Conservation (phyloP, 2,329 filamentous ascomycete genomes). For the Colletotrichum endophyticum region DNA sequence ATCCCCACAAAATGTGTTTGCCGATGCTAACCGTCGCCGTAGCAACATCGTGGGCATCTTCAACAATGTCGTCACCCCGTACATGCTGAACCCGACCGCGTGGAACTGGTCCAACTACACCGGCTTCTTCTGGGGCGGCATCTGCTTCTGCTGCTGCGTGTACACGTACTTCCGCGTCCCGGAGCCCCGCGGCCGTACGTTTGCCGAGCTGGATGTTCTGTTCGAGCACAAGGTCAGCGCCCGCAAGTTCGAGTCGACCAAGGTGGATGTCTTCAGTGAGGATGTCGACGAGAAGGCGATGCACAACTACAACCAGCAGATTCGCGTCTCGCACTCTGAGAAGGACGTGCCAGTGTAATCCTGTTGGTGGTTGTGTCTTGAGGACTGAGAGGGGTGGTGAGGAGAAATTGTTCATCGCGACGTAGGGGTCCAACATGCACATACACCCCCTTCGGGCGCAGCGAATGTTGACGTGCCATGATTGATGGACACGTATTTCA, state of each 20-base stretch:
- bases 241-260: slow-evolving; percentile 70
- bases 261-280: slow-evolving; percentile 62
- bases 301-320: slow-evolving; percentile 51
- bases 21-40: slow-evolving; percentile 7
- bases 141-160: slow-evolving; percentile 80
- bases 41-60: slow-evolving; percentile 83
- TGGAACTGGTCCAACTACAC: slow-evolving; percentile 91
- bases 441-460: not conserved
- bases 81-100: slow-evolving; percentile 87
- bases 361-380: not conserved
- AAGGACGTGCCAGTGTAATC: slow-evolving; percentile 13
- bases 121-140: slow-evolving; percentile 87
- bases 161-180: slow-evolving; percentile 85
- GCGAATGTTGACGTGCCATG: not conserved
- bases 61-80: slow-evolving; percentile 82
- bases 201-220: slow-evolving; percentile 84
- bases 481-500: not conserved
- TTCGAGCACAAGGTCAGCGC: slow-evolving; percentile 78
- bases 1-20: not conserved
- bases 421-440: not conserved
- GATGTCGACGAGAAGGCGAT: slow-evolving; percentile 49
- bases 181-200: slow-evolving; percentile 80
- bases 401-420: not conserved
- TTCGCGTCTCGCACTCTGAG: slow-evolving; percentile 33
- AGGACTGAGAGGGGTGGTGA: not conserved